Conservation (phyloP, 495 filamentous ascomycete genomes). For the Rhypophila decipiens region DNA sequence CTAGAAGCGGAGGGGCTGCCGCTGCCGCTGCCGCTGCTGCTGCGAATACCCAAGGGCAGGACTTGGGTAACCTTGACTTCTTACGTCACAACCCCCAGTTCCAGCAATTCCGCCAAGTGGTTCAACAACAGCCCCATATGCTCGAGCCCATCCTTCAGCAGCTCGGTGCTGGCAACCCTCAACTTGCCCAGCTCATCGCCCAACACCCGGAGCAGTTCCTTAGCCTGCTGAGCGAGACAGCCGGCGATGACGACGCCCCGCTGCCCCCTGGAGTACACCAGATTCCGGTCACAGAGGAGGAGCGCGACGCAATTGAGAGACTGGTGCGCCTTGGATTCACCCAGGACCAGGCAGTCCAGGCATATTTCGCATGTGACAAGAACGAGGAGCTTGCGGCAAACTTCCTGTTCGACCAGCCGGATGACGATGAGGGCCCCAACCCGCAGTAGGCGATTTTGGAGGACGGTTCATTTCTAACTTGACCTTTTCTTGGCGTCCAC, state of each 20-base stretch:
- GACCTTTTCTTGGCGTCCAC: too few relatives aligned
- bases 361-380: slow-evolving; percentile 98
- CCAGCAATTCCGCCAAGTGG: slow-evolving; percentile 92
- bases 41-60: slow-evolving; percentile 48
- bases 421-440: slow-evolving; percentile 60
- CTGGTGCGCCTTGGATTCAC: slow-evolving; percentile 88
- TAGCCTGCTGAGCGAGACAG: slow-evolving; percentile 75
- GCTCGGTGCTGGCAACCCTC: slow-evolving; percentile 90
- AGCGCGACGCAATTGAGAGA: slow-evolving; percentile 92
- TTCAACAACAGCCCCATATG: slow-evolving; percentile 96
- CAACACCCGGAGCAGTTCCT: slow-evolving; percentile 90
- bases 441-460: slow-evolving; percentile 22
- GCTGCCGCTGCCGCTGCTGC: slow-evolving; percentile 42
- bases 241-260: slow-evolving; percentile 63
- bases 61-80: slow-evolving; percentile 79
- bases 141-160: slow-evolving; percentile 95
- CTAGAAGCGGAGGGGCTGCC: slow-evolving; percentile 37
- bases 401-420: slow-evolving; percentile 94
- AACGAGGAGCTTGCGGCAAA: slow-evolving; percentile 98
- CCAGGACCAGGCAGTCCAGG: slow-evolving; percentile 90
- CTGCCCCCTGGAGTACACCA: slow-evolving; percentile 84
- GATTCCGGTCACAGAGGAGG: slow-evolving; percentile 89
- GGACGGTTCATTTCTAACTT: too few relatives aligned
- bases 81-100: slow-evolving; percentile 96
- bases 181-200: slow-evolving; percentile 84